Evolutionary conservation across 179 eudicot species (phyloP).

Genomic region (Actinidia polygama): DNA sequence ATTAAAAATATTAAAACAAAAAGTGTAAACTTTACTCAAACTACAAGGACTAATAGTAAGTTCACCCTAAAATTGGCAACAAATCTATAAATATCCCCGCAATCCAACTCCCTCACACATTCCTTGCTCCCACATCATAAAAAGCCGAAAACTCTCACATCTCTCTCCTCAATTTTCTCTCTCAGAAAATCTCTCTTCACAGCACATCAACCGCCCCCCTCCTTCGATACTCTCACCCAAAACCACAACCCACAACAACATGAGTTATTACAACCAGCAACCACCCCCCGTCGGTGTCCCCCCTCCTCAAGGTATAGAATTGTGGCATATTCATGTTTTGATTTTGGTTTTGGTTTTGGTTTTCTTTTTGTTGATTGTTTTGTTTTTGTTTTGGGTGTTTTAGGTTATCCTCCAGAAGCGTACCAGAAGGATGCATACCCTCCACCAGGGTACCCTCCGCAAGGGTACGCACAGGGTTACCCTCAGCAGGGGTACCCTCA

Average conservation of each 20-base stretch:
- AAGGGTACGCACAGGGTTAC: slow-evolving; percentile 34
- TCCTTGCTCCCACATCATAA: not conserved
- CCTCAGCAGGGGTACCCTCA: slow-evolving; percentile 53
- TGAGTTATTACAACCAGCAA: slow-evolving; percentile 88
- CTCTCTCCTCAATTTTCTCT: not conserved
- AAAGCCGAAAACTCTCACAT: not conserved
- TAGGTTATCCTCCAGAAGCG: slow-evolving; percentile 80
- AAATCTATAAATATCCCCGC: not conserved
- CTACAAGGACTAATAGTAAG: too few relatives aligned
- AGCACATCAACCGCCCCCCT: not conserved
- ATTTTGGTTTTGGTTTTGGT: not conserved
- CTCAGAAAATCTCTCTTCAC: not conserved
- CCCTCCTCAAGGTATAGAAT: slow-evolving; percentile 72
- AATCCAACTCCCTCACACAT: too few relatives aligned
- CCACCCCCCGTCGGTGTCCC: slow-evolving; percentile 92
- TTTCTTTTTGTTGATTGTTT: not conserved
- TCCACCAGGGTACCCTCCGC: slow-evolving; percentile 65
- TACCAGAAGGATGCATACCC: slow-evolving; percentile 77
- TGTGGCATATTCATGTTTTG: too few relatives aligned
- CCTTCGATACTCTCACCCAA: not conserved
- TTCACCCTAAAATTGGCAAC: not conserved
- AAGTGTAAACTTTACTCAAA: too few relatives aligned
- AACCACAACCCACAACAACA: slow-evolving; percentile 20
- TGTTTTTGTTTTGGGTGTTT: not conserved
- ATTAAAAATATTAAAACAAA: too few relatives aligned